phyloP scores from a whole-genome alignment of 1,284 basidiomycete species.

The Caloboletus inedulis region DNA sequence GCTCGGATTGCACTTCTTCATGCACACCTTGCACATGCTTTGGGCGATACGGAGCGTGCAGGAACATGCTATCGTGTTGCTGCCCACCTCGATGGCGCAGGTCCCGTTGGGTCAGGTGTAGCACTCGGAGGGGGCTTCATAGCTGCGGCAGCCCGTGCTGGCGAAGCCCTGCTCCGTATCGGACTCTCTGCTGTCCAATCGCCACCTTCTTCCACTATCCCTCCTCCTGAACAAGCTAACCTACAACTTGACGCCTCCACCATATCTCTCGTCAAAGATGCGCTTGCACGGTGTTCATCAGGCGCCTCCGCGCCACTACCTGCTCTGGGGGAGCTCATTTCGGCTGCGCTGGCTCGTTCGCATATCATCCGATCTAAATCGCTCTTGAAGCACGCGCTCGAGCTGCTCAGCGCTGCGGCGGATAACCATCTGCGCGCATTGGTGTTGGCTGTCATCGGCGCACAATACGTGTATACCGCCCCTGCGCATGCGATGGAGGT shows the following conservation, averaged over 20 bases:
- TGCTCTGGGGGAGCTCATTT: constrained; percentile 31
- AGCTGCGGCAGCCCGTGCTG: constrained; percentile 53
- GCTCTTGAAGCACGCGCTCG: constrained; percentile 58
- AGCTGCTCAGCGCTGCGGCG: constrained; percentile 50
- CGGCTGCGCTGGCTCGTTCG: constrained; percentile 23
- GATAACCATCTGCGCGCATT: constrained; percentile 72
- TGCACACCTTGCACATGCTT: constrained; percentile 68
- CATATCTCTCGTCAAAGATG: constrained; percentile 22
- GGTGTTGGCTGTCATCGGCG: constrained; percentile 60
- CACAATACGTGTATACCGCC: constrained; percentile 68
- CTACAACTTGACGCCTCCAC: constrained; percentile 20
- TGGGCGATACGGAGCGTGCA: constrained; percentile 47
- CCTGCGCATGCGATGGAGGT: constrained; percentile 62
- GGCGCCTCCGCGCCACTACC: constrained; percentile 26
- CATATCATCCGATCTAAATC: constrained; percentile 43
- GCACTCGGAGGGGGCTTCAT: constrained; percentile 46
- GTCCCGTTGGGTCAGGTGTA: constrained; percentile 18
- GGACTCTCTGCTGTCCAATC: constrained; percentile 36
- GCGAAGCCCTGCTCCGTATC: constrained; percentile 56
- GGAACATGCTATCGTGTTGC: constrained; percentile 60
- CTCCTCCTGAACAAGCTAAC: constrained; percentile 2
- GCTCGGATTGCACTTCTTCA: constrained; percentile 64
- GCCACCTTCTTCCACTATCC: background rate
- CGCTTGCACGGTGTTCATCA: constrained; percentile 27
- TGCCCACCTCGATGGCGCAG: constrained; percentile 40